phyloP scores from a whole-genome alignment of 257 asterid genomes.

The Jaltomata sinuosa region DNA sequence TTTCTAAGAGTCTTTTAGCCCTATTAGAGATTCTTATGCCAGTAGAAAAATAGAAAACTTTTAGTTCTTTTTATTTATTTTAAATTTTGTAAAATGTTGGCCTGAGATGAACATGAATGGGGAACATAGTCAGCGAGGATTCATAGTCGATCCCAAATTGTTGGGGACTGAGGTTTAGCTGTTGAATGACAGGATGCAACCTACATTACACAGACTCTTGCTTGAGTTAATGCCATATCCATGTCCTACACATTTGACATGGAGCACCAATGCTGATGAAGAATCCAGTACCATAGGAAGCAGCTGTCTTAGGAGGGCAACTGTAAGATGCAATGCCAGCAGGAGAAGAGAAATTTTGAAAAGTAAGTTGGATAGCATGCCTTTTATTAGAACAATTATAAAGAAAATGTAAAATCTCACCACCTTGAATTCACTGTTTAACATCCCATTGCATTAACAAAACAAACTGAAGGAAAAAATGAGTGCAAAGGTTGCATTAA shows the following conservation, averaged over 20 bases:
- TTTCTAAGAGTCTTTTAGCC: background rate
- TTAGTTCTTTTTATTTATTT: background rate
- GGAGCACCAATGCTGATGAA: background rate
- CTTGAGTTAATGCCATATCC: background rate
- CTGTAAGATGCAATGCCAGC: background rate
- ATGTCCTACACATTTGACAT: background rate
- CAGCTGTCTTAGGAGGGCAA: background rate
- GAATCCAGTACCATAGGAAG: background rate
- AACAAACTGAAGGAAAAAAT: background rate
- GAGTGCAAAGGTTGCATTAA: background rate
- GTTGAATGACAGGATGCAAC: background rate
- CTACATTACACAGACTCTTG: background rate
- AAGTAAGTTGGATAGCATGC: background rate
- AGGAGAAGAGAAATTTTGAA: background rate
- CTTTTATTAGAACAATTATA: background rate
- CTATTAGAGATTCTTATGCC: background rate
- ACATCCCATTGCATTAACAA: background rate
- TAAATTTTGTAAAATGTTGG: background rate
- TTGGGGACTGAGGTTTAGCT: background rate
- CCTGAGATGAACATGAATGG: background rate
- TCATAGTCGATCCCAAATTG: background rate
- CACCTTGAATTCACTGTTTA: background rate
- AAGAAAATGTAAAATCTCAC: background rate
- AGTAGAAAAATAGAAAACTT: background rate
- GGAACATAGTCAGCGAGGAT: background rate